A percentile compares a stretch with the other conserved stretches of the same genome.
phyloP scores from a whole-genome alignment of 2,329 filamentous ascomycete genomes.

The Aspergillus thermomutatus region DNA sequence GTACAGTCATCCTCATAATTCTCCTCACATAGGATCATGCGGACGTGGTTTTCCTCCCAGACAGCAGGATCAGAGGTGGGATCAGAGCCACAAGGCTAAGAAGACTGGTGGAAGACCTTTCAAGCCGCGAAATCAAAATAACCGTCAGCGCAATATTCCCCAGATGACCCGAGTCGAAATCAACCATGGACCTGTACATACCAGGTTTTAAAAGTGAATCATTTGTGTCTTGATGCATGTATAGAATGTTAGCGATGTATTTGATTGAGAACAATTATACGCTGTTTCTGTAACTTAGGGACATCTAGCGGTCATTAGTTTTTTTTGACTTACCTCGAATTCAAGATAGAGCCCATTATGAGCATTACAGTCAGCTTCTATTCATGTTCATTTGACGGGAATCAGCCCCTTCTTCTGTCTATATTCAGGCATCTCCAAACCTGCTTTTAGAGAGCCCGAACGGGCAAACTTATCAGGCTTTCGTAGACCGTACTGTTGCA shows the following conservation, averaged over 20 bases:
- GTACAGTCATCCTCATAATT: background rate
- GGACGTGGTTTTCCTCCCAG: background rate
- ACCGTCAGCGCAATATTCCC: background rate
- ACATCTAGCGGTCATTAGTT: no score
- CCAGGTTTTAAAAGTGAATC: background rate
- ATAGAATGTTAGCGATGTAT: background rate
- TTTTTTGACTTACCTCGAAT: no score
- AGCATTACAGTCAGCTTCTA: no score
- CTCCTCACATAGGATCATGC: background rate
- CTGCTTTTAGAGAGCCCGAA: no score
- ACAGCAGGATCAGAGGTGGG: background rate
- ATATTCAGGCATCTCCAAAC: no score
- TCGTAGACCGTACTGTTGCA: no score
- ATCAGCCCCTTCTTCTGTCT: no score
- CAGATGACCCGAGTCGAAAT: background rate
- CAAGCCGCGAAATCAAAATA: background rate
- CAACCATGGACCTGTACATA: background rate
- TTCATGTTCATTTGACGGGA: no score
- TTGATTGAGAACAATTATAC: background rate
- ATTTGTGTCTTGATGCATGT: background rate
- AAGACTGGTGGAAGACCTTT: background rate
- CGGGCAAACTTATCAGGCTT: no score
- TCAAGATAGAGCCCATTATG: no score
- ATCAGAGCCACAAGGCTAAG: background rate
- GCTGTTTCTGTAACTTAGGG: no score